Evolutionary conservation across 768 basidiomycete species (phyloP).

Genomic region (Leccinum fibrillosum): DNA sequence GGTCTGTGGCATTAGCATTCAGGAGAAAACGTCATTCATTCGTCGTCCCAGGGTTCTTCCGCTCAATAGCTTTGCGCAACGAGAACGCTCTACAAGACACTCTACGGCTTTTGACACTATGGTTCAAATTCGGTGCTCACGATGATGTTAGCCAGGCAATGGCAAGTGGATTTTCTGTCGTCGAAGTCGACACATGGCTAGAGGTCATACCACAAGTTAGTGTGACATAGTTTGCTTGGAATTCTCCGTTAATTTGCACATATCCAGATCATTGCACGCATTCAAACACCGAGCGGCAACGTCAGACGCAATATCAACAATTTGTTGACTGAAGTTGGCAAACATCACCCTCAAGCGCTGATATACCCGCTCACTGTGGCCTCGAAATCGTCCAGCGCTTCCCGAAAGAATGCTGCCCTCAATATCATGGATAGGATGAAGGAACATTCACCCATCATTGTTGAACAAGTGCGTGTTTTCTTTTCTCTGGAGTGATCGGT

Average conservation of each 20-base stretch:
- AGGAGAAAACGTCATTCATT: slow-evolving; percentile 11
- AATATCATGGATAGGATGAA: slow-evolving; percentile 90
- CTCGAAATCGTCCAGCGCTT: slow-evolving; percentile 86
- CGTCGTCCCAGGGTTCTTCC: slow-evolving; percentile 76
- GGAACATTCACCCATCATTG: slow-evolving; percentile 84
- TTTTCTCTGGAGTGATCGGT: neutral
- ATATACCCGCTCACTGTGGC: slow-evolving; percentile 96
- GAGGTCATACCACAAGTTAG: slow-evolving; percentile 96
- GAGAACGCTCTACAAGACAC: slow-evolving; percentile 94
- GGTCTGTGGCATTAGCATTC: slow-evolving; percentile 40
- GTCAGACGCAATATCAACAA: slow-evolving; percentile 88
- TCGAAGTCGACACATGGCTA: slow-evolving; percentile 97
- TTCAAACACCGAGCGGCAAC: slow-evolving; percentile 87
- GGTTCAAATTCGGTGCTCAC: slow-evolving; percentile 96
- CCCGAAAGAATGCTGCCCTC: slow-evolving; percentile 78
- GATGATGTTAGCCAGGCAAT: slow-evolving; percentile 89
- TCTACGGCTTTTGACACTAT: slow-evolving; percentile 85
- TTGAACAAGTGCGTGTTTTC: slow-evolving; percentile 65
- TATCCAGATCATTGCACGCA: slow-evolving; percentile 90
- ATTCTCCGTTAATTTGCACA: neutral
- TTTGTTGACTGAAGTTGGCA: slow-evolving; percentile 88
- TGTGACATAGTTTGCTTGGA: neutral
- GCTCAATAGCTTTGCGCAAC: slow-evolving; percentile 86
- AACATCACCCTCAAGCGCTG: slow-evolving; percentile 94
- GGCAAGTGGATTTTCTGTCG: slow-evolving; percentile 78